Evolutionary conservation across 108 stramenopile genomes (phyloP), one percentile per base, ranked within the genome.

Genomic region (Fragilaria crotonensis): DNA sequence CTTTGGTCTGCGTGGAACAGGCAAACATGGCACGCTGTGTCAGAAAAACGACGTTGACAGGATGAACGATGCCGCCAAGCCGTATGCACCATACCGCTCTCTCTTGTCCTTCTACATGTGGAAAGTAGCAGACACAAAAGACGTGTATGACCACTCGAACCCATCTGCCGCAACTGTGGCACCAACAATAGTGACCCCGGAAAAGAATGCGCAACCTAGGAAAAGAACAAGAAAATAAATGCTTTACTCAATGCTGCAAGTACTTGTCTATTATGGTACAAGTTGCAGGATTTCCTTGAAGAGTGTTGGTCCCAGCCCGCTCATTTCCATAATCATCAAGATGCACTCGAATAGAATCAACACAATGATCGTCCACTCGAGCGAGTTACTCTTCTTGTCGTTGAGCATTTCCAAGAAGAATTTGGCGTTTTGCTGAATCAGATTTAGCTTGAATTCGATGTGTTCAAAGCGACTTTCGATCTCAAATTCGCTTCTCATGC

Each of bases 361-460:
- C 0, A 79, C 73, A 53, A 96, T 85, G 49, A 96, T 96, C 60
- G 93, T 88, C 95, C 90, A 93, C 63, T 96, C 95, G 56, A 92
- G 51, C 11, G 83, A 73, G 55, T 87, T 89, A 31, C 75, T 76
- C 71, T 96, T 96, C 59, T 96, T 78, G 33, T 86, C 70, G 45
- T 87, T 71, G 26, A 94, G 61, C 20, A 96, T 84, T 52, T 96
- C 93, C 53, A 96, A 64, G 63, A 96, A 94, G 76, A 96, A 96
- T 62, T 94, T 92, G 33, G 93, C 83, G 68, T 96, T 94, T 46
- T 89, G 77, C 62, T 96, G 89, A 21, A 96, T 91, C 29, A 93
- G 57, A 62, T 92, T 75, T 21, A 94, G 69, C 64, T 96, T 96
- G 75, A 91, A 87, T 68, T 94, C 90, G 54, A 96, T 83, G 45